Conservation (phyloP, 768 basidiomycete genomes). For the Termitomyces sp. region DNA sequence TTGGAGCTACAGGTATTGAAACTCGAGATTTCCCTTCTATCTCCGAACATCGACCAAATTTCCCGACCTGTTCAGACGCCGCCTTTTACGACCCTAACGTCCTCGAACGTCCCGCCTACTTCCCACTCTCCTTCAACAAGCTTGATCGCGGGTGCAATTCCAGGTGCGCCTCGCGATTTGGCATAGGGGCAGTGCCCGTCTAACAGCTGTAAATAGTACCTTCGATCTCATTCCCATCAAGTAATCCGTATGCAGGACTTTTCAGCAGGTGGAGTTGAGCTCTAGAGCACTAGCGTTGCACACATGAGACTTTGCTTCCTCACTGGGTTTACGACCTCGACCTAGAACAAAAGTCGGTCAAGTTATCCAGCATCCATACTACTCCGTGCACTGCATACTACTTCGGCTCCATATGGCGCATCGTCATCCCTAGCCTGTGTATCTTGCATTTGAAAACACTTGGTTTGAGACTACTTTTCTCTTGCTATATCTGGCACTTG, state of each 20-base stretch:
- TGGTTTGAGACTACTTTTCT: neutral
- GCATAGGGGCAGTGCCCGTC: neutral
- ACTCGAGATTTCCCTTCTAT: constrained; percentile 6
- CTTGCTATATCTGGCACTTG: neutral
- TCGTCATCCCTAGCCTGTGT: neutral
- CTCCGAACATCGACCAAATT: neutral
- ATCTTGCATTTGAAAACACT: neutral
- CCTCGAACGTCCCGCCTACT: neutral
- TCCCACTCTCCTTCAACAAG: neutral
- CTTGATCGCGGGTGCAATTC: neutral
- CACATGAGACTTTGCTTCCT: neutral
- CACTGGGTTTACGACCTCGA: neutral
- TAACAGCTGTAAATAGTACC: neutral
- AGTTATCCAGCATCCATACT: too few relatives aligned
- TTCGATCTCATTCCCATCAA: neutral
- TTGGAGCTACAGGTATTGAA: constrained; percentile 3
- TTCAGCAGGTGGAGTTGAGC: neutral
- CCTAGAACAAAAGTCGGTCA: neutral
- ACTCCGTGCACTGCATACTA: neutral
- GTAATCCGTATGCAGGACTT: neutral
- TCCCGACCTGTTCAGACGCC: neutral
- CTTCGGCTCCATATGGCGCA: neutral
- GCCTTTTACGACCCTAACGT: neutral
- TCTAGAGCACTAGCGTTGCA: neutral
- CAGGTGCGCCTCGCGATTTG: neutral